Evolutionary conservation across 176 grass and related monocot species (phyloP).

Genomic region (Phoenix dactylifera): DNA sequence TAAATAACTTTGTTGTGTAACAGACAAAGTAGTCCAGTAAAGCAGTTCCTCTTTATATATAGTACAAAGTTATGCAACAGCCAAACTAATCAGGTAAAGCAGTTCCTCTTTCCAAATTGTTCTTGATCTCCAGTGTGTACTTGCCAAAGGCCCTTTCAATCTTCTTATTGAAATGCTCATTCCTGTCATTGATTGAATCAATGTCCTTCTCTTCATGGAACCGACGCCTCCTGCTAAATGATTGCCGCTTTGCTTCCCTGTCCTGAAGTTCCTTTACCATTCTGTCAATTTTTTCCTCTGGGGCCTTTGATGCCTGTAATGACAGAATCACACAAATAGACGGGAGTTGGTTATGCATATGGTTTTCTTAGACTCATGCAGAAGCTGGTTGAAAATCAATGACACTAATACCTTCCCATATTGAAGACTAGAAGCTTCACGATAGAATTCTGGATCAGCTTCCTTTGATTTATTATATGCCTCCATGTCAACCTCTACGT

Average conservation of each 20-base stretch:
- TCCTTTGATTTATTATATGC: constrained; percentile 86
- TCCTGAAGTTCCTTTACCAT: constrained; percentile 89
- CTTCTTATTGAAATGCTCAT: constrained; percentile 99
- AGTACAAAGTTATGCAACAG: not conserved
- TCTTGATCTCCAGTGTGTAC: constrained; percentile 98
- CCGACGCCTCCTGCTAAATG: constrained; percentile 88
- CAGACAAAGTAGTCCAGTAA: no score
- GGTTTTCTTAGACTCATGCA: no score
- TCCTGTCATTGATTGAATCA: constrained; percentile 86
- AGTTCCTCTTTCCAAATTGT: constrained; percentile 89
- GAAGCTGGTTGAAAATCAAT: not conserved
- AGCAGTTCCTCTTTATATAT: no score
- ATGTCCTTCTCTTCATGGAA: constrained; percentile 96
- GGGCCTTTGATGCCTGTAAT: constrained; percentile 37
- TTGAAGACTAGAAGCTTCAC: constrained; percentile 84
- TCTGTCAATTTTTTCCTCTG: constrained; percentile 61
- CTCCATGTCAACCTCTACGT: constrained; percentile 81
- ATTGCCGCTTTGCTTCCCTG: constrained; percentile 41
- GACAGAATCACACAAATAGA: not conserved
- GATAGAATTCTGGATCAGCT: constrained; percentile 81
- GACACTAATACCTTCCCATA: constrained; percentile 56
- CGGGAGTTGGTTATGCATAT: no score
- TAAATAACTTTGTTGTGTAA: no score
- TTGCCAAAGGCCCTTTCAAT: constrained; percentile 93
- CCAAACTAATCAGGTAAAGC: constrained; percentile 60